These are phyloP conservation scores for Juncus effusus DNA, from an alignment of 176 grass and related monocot genomes.

Conservation along the genomic window DNA sequence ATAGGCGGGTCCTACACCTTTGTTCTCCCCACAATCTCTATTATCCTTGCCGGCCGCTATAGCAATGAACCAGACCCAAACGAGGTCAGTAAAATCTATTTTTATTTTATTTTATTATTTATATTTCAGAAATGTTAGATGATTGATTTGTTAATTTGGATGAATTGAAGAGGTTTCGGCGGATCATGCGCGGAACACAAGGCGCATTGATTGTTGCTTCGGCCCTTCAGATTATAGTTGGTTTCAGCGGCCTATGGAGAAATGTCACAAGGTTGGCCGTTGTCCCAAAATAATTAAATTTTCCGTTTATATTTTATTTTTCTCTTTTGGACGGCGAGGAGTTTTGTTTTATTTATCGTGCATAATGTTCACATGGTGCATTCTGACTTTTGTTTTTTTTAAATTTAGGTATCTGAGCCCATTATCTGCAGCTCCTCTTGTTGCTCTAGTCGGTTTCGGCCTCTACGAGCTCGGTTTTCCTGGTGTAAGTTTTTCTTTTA, in stretches of 20 bases:
- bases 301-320: neutral
- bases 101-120: neutral
- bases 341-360: no score
- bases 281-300: neutral
- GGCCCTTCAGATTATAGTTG: slow-evolving; percentile 89
- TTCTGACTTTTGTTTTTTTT: slow-evolving; percentile 10
- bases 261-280: slow-evolving; percentile 76
- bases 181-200: slow-evolving; percentile 94
- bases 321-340: slow-evolving; percentile 8
- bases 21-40: slow-evolving; percentile 89
- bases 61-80: slow-evolving; percentile 62
- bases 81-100: slow-evolving; percentile 41
- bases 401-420: slow-evolving; percentile 83
- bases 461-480: slow-evolving; percentile 98
- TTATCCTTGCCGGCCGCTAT: slow-evolving; percentile 87
- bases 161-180: slow-evolving; percentile 70
- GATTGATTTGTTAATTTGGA: slow-evolving; percentile 10
- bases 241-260: slow-evolving; percentile 97
- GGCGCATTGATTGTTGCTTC: slow-evolving; percentile 95
- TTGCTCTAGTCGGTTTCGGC: slow-evolving; percentile 76
- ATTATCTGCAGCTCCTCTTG: slow-evolving; percentile 75
- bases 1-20: slow-evolving; percentile 91
- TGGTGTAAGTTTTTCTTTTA: slow-evolving; percentile 45
- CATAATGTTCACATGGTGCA: neutral
- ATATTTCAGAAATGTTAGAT: slow-evolving; percentile 30